phyloP scores from a whole-genome alignment of 306 rosid genomes.

The Ormosia semicastrata region DNA sequence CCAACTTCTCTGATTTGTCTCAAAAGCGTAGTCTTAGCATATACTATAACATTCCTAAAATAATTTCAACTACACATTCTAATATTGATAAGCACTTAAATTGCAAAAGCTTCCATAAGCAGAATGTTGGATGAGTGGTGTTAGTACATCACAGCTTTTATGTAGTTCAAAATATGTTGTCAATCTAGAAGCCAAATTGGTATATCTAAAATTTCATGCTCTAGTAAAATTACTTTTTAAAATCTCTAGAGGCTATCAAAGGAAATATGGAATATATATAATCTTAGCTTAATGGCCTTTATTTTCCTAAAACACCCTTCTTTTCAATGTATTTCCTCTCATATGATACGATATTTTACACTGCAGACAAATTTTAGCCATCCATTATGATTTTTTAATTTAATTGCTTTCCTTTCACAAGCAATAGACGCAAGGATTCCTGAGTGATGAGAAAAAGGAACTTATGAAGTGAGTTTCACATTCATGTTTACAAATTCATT shows the following conservation, averaged over 20 bases:
- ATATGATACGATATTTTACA: not conserved
- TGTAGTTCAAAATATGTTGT: constrained; percentile 27
- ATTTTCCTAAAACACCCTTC: not conserved
- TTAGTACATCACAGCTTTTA: constrained; percentile 30
- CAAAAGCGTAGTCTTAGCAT: not conserved
- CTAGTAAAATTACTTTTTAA: no score
- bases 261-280: no score
- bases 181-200: constrained; percentile 22
- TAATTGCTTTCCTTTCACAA: not conserved
- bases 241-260: not conserved
- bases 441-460: not conserved
- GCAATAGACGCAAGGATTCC: not conserved
- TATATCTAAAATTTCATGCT: not conserved
- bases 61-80: not conserved
- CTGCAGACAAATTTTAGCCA: no score
- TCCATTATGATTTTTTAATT: not conserved
- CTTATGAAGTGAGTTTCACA: not conserved
- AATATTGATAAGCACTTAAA: constrained; percentile 1
- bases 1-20: not conserved
- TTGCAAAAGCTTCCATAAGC: not conserved
- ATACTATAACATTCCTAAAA: not conserved
- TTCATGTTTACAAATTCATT: not conserved
- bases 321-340: not conserved
- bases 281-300: not conserved
- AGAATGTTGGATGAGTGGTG: constrained; percentile 6